phyloP scores from a whole-genome alignment of 768 basidiomycete species.

The Hericium coralloides region DNA sequence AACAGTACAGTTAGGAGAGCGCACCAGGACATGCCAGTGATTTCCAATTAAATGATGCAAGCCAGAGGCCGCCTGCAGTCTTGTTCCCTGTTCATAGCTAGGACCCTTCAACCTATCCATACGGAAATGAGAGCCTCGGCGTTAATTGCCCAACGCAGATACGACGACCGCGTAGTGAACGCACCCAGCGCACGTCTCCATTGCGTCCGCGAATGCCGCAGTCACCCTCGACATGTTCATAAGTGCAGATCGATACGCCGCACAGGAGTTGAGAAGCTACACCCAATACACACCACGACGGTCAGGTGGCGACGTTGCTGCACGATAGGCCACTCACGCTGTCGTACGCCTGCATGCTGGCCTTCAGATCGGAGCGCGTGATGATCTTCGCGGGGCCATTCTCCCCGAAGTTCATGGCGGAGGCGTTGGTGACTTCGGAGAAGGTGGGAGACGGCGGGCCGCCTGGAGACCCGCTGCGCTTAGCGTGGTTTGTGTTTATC shows the following conservation, averaged over 20 bases:
- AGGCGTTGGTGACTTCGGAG: constrained; percentile 72
- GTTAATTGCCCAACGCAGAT: background rate
- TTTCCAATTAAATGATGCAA: constrained; percentile 88
- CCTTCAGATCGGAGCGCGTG: constrained; percentile 68
- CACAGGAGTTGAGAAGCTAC: constrained; percentile 68
- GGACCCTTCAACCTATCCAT: constrained; percentile 62
- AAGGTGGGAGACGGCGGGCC: constrained; percentile 77
- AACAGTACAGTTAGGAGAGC: constrained; percentile 18
- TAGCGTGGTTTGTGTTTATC: constrained; percentile 20
- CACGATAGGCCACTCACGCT: constrained; percentile 41
- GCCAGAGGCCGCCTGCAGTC: constrained; percentile 80
- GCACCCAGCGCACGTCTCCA: constrained; percentile 78
- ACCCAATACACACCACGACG: constrained; percentile 1
- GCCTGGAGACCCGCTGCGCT: constrained; percentile 31
- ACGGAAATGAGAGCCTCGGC: background rate
- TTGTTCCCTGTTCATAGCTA: constrained; percentile 69
- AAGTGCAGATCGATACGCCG: constrained; percentile 74
- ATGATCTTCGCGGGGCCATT: constrained; percentile 77
- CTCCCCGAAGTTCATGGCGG: constrained; percentile 66
- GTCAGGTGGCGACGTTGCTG: background rate
- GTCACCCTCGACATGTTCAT: constrained; percentile 76
- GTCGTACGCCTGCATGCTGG: constrained; percentile 72
- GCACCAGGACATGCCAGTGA: constrained; percentile 84
- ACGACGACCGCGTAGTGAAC: constrained; percentile 13
- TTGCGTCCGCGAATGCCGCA: constrained; percentile 76